Base-by-base conservation (phyloP, 2,329 filamentous ascomycete genomes). In the Arthrobotrys conoides region DNA sequence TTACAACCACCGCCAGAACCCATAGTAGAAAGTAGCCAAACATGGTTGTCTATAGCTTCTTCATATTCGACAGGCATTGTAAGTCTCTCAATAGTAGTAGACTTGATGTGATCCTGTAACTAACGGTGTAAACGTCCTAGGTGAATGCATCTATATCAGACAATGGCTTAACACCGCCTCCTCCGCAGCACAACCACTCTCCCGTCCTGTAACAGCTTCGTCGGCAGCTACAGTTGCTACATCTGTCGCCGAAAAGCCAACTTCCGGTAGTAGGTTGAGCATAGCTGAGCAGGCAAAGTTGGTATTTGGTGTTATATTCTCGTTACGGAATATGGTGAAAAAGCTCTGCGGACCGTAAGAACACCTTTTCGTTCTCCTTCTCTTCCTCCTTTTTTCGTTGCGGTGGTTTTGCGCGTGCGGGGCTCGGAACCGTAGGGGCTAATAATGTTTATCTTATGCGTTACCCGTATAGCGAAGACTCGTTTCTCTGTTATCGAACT, bases 1-100 rank as follows among this genome's bases (percentile, higher is more conserved):
- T 1, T 14, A 41, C 38, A 3, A 1, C 38, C 38, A 16, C 33
- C 27, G 6, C 3, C 38, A 18, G 18, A 6, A 22, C 8, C 14
- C 16, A 18, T 22, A n/a, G 33, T 22, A 59, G n/a, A 8, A 16
- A 38, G 9, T 1, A 1, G 5, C 64, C 81, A 84, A 82, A 83
- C 4, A 98, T 99, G 96, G 91, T 92, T 79, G 92, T 98, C 85
- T 98, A 96, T 86, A 94, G 94, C 77, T 97, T 99, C 86, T 97
- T 97, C 88, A 97, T 99, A 84, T 99, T 99, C 85, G 96, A 99
- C 86, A 92, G 96, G 81, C 96, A 99, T 86, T 97, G 96, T 97
- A 88, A 84, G 89, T 83, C 61, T 5, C 44, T 30, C 12, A 16
- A 27, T 27, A 18, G 12, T 41, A 16, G 27, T 20, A 16, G 6